These are phyloP conservation scores for Iris macrosiphon DNA, from an alignment of 106 monocot genomes.

Conservation along the genomic window DNA sequence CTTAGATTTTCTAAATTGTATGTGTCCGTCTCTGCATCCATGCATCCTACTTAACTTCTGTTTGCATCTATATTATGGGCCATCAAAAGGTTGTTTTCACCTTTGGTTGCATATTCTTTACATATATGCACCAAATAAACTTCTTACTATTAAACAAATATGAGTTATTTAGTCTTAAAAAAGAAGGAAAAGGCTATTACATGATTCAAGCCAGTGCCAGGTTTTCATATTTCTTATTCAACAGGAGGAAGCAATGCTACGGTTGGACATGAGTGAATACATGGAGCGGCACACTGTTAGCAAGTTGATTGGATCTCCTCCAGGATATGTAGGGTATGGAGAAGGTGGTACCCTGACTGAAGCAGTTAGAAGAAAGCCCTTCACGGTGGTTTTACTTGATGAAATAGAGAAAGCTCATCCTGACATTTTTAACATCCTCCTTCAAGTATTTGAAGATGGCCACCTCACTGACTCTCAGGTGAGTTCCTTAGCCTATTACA, in stretches of 20 bases:
- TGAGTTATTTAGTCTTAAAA: background rate
- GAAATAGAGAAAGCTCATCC: constrained; percentile 82
- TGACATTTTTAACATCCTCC: constrained; percentile 74
- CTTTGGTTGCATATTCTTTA: too few species aligned
- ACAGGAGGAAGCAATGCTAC: constrained; percentile 67
- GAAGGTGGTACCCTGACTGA: constrained; percentile 79
- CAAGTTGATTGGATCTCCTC: constrained; percentile 87
- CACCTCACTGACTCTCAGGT: constrained; percentile 73
- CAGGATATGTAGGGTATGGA: constrained; percentile 74
- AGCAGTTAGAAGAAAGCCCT: constrained; percentile 65
- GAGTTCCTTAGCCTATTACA: background rate
- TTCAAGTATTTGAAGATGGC: constrained; percentile 77
- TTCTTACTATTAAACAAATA: background rate
- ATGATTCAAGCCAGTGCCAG: too few species aligned
- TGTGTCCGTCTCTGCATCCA: too few species aligned
- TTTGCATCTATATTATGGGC: too few species aligned
- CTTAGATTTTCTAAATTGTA: too few species aligned
- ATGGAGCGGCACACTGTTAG: constrained; percentile 79
- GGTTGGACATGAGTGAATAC: constrained; percentile 82
- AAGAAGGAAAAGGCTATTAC: background rate
- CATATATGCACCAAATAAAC: too few species aligned
- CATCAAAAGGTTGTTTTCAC: background rate
- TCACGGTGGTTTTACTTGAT: constrained; percentile 59
- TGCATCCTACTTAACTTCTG: too few species aligned
- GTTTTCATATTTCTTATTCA: background rate